These are phyloP conservation scores for Apiospora koreana DNA, from an alignment of 2,329 filamentous ascomycete genomes.

Conservation along the genomic window DNA sequence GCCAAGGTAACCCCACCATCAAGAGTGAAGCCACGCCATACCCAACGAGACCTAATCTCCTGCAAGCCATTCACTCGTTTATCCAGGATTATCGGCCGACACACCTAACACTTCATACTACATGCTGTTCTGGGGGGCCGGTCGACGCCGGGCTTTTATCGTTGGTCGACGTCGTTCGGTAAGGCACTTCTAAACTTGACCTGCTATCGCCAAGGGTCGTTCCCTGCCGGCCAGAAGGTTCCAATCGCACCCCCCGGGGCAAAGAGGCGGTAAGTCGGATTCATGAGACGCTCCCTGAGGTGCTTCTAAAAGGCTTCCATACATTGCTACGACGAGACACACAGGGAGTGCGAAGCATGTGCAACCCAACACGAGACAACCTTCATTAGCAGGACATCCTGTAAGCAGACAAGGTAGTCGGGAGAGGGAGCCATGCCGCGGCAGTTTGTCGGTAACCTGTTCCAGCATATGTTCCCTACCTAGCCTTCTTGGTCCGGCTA, in stretches of 20 bases:
- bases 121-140: background rate
- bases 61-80: slow-evolving; percentile 13
- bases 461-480: background rate
- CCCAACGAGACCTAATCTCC: slow-evolving; percentile 15
- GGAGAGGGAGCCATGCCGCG: background rate
- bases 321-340: background rate
- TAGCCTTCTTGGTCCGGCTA: background rate
- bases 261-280: slow-evolving; percentile 12
- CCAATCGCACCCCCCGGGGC: background rate
- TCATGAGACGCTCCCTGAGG: slow-evolving; percentile 10
- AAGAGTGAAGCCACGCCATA: slow-evolving; percentile 10
- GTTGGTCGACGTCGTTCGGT: background rate
- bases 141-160: background rate
- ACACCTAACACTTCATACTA: background rate
- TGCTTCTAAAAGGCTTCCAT: slow-evolving; percentile 12
- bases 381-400: background rate
- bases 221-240: slow-evolving; percentile 1
- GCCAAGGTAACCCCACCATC: slow-evolving; percentile 15
- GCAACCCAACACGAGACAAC: slow-evolving; percentile 6
- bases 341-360: background rate
- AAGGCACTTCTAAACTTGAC: background rate
- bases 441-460: background rate
- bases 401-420: background rate
- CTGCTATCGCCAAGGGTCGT: slow-evolving; percentile 9
- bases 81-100: background rate